Percentiles rank a stretch among this genome's conserved stretches.
Evolutionary conservation across 2,329 filamentous ascomycete species (phyloP).

Genomic region (Fusarium chlamydosporum): DNA sequence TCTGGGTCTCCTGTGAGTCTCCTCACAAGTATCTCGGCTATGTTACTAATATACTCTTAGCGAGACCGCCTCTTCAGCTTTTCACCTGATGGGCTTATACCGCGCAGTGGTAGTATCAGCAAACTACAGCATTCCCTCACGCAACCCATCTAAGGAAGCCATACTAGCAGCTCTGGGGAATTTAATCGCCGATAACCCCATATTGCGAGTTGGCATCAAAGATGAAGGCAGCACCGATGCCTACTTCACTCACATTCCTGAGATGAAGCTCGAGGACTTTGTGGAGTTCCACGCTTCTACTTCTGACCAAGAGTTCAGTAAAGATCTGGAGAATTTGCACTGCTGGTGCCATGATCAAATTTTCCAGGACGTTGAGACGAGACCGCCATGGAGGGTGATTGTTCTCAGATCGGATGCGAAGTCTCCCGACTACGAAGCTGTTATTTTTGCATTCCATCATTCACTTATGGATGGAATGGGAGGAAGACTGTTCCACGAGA

Average conservation of each 20-base stretch:
- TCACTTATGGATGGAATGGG: slow-evolving; percentile 66
- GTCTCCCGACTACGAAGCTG: slow-evolving; percentile 53
- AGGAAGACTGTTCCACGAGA: slow-evolving; percentile 64
- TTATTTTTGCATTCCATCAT: slow-evolving; percentile 67
- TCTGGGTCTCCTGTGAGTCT: slow-evolving; percentile 49
- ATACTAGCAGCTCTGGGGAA: slow-evolving; percentile 58
- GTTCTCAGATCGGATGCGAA: slow-evolving; percentile 51
- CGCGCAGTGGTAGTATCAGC: slow-evolving; percentile 62
- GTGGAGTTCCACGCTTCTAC: slow-evolving; percentile 55
- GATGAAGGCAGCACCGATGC: slow-evolving; percentile 61
- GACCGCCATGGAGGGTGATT: slow-evolving; percentile 64
- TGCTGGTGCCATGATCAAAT: slow-evolving; percentile 58
- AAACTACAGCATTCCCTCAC: slow-evolving; percentile 55
- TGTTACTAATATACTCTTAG: slow-evolving; percentile 49
- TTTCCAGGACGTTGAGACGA: slow-evolving; percentile 58
- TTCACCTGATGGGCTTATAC: slow-evolving; percentile 64
- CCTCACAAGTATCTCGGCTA: not conserved
- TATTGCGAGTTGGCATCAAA: slow-evolving; percentile 64
- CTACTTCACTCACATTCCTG: slow-evolving; percentile 60
- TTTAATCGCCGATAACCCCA: slow-evolving; percentile 61
- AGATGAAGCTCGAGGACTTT: slow-evolving; percentile 61
- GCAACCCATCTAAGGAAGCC: slow-evolving; percentile 10
- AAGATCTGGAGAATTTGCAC: slow-evolving; percentile 54
- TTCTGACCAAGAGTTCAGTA: slow-evolving; percentile 49
- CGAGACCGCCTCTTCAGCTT: slow-evolving; percentile 62